phyloP scores from a whole-genome alignment of 306 rosid species.

The Acacia acuminata region DNA sequence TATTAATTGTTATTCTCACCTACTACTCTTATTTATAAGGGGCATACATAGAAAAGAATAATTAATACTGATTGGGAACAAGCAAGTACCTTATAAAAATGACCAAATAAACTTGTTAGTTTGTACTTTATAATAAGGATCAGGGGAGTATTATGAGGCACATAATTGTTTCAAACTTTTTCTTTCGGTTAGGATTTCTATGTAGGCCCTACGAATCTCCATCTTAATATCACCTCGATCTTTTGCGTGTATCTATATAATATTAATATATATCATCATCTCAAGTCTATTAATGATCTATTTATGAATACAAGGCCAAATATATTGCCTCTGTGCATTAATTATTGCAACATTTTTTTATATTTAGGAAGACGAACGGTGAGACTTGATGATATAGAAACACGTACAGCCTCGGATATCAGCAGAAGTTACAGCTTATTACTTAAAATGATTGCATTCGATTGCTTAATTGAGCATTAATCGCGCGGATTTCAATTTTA shows the following conservation, averaged over 20 bases:
- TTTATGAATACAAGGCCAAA: not conserved
- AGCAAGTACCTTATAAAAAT: no score
- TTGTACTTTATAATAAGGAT: no score
- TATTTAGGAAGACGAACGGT: not conserved
- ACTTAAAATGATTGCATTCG: not conserved
- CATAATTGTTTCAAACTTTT: not conserved
- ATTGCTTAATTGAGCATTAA: not conserved
- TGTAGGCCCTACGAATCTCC: constrained; percentile 1
- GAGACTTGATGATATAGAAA: not conserved
- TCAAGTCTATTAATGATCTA: not conserved
- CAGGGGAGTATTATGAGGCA: no score
- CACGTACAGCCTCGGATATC: not conserved
- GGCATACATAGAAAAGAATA: no score
- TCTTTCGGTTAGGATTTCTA: constrained; percentile 35
- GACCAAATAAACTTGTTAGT: no score
- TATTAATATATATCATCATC: not conserved
- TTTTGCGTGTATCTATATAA: not conserved
- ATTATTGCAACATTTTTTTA: not conserved
- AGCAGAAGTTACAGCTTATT: not conserved
- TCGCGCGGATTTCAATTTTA: not conserved
- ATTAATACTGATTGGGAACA: no score
- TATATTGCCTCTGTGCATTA: not conserved
- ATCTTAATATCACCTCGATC: not conserved
- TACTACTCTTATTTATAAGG: no score
- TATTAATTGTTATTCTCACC: no score